phyloP scores from a whole-genome alignment of 2,329 filamentous ascomycete genomes.

The Botrytis fabae region DNA sequence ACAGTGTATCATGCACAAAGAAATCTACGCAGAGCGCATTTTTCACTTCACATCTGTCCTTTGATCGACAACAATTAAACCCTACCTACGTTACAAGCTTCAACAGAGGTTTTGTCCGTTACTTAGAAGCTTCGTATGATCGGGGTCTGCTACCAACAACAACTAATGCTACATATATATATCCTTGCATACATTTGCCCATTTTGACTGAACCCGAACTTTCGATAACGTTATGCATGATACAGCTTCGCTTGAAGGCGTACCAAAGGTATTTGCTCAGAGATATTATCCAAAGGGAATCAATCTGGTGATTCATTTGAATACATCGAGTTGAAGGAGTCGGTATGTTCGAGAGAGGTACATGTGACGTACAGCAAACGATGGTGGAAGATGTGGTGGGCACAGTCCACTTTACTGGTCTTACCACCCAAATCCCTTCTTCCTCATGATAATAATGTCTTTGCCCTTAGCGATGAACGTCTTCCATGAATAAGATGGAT shows the following conservation, averaged over 20 bases:
- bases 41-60: neutral
- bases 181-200: neutral
- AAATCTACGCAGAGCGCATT: neutral
- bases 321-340: neutral
- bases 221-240: neutral
- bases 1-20: neutral
- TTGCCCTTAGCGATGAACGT: neutral
- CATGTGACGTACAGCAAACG: neutral
- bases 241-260: neutral
- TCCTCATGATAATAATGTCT: neutral
- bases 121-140: neutral
- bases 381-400: neutral
- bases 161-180: neutral
- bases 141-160: neutral
- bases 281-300: fast-evolving
- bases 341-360: neutral
- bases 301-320: neutral
- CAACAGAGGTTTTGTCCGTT: neutral
- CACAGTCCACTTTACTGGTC: neutral
- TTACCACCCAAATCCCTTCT: neutral
- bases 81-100: neutral
- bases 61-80: neutral
- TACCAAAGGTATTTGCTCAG: neutral
- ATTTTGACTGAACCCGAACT: neutral
- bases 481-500: neutral